Percentiles rank a stretch among this genome's conserved stretches.
phyloP scores from a whole-genome alignment of 2,329 filamentous ascomycete genomes.

The Tothia fuscella region DNA sequence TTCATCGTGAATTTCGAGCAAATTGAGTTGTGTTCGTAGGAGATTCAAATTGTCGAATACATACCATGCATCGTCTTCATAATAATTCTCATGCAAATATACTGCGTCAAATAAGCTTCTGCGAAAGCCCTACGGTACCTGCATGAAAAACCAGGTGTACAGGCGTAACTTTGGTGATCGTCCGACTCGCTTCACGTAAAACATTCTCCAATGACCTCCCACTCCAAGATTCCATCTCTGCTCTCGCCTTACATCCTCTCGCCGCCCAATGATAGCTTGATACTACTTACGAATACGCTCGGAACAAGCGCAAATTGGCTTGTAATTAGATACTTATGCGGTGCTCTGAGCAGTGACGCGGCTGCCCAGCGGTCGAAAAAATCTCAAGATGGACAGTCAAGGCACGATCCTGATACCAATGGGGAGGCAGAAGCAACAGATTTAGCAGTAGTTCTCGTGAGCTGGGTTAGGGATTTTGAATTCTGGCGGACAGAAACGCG shows the following conservation, averaged over 20 bases:
- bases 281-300: slow-evolving; percentile 32
- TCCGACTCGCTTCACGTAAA: not conserved
- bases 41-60: not conserved
- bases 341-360: slow-evolving; percentile 25
- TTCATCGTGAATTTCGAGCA: not conserved
- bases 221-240: slow-evolving; percentile 26
- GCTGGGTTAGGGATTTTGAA: slow-evolving; percentile 64
- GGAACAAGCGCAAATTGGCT: slow-evolving; percentile 44
- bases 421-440: slow-evolving; percentile 26
- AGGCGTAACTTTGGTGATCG: too few species aligned
- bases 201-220: slow-evolving; percentile 5
- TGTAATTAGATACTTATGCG: slow-evolving; percentile 38
- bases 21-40: not conserved
- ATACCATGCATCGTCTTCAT: not conserved
- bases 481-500: slow-evolving; percentile 68
- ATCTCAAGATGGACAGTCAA: slow-evolving; percentile 8
- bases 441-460: slow-evolving; percentile 55
- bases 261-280: slow-evolving; percentile 26
- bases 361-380: slow-evolving; percentile 11
- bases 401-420: slow-evolving; percentile 19
- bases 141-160: too few species aligned
- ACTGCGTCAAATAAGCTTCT: not conserved
- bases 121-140: too few species aligned
- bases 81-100: not conserved
- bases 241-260: slow-evolving; percentile 27